Evolutionary conservation across 1,284 basidiomycete species (phyloP).

Genomic region (Ganoderma sinense): DNA sequence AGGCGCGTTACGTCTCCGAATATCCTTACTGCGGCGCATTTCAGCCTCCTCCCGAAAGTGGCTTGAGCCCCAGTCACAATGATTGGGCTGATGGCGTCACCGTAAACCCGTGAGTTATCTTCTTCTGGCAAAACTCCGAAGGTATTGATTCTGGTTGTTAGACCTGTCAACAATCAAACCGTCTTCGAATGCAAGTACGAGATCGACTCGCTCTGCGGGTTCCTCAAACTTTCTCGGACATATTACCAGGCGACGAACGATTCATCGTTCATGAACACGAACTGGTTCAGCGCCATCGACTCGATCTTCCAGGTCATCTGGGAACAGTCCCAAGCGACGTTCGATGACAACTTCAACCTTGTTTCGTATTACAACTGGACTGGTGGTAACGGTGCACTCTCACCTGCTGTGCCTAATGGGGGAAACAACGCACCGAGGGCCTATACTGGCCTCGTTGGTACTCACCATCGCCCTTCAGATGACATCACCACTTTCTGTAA

Average conservation of each 20-base stretch:
- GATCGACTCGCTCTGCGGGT: slow-evolving; percentile 77
- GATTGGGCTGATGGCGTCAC: slow-evolving; percentile 70
- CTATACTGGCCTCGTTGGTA: slow-evolving; percentile 69
- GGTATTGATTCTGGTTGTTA: slow-evolving; percentile 34
- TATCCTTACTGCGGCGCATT: slow-evolving; percentile 82
- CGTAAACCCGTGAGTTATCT: slow-evolving; percentile 68
- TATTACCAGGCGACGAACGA: slow-evolving; percentile 78
- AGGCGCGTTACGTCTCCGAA: slow-evolving; percentile 75
- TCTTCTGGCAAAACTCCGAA: too few species aligned
- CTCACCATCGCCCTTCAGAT: slow-evolving; percentile 80
- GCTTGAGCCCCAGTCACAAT: slow-evolving; percentile 66
- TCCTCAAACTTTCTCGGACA: slow-evolving; percentile 77
- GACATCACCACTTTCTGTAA: slow-evolving; percentile 73
- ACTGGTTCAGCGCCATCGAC: slow-evolving; percentile 74
- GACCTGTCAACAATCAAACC: slow-evolving; percentile 70
- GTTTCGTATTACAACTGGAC: slow-evolving; percentile 85
- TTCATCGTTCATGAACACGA: slow-evolving; percentile 70
- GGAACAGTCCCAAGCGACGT: slow-evolving; percentile 78
- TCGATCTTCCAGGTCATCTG: slow-evolving; percentile 79
- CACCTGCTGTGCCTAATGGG: slow-evolving; percentile 67
- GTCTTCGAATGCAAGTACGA: slow-evolving; percentile 89
- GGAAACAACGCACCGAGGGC: slow-evolving; percentile 77
- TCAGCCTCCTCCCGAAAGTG: slow-evolving; percentile 78
- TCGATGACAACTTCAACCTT: slow-evolving; percentile 74
- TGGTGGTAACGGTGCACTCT: slow-evolving; percentile 66